Evolutionary conservation across 2,329 filamentous ascomycete species (phyloP).

Genomic region (Claviceps humidiphila): DNA sequence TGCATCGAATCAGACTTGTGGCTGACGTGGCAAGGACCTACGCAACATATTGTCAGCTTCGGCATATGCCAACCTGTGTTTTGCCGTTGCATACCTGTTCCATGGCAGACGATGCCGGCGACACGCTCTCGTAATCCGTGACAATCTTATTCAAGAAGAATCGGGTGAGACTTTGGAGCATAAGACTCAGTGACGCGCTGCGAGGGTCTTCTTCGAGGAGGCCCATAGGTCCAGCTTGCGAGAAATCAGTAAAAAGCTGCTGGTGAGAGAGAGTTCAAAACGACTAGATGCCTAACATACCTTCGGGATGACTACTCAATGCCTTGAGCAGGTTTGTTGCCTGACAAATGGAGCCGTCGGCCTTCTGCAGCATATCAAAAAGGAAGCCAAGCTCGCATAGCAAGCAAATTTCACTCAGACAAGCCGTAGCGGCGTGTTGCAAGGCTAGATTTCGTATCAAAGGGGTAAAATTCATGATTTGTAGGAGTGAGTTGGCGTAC

Average conservation of each 20-base stretch:
- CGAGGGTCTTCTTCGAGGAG: constrained; percentile 75
- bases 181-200: constrained; percentile 58
- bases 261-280: neutral
- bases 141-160: constrained; percentile 76
- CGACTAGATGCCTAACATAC: constrained; percentile 20
- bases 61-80: neutral
- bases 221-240: constrained; percentile 54
- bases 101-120: constrained; percentile 48
- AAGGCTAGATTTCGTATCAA: constrained; percentile 77
- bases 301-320: constrained; percentile 70
- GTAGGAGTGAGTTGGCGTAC: constrained; percentile 84
- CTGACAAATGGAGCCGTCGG: constrained; percentile 84
- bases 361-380: constrained; percentile 97
- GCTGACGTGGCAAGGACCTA: constrained; percentile 54
- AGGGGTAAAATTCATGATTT: constrained; percentile 84
- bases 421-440: constrained; percentile 76
- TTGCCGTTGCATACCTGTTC: constrained; percentile 44
- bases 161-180: constrained; percentile 75
- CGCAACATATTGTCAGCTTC: neutral
- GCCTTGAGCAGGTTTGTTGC: constrained; percentile 90
- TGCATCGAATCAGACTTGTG: constrained; percentile 65
- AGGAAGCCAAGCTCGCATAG: constrained; percentile 91
- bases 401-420: constrained; percentile 69
- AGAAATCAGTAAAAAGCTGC: neutral
- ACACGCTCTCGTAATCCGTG: constrained; percentile 59